phyloP scores from a whole-genome alignment of 2,329 filamentous ascomycete genomes.

The Cryphonectria naterciae region DNA sequence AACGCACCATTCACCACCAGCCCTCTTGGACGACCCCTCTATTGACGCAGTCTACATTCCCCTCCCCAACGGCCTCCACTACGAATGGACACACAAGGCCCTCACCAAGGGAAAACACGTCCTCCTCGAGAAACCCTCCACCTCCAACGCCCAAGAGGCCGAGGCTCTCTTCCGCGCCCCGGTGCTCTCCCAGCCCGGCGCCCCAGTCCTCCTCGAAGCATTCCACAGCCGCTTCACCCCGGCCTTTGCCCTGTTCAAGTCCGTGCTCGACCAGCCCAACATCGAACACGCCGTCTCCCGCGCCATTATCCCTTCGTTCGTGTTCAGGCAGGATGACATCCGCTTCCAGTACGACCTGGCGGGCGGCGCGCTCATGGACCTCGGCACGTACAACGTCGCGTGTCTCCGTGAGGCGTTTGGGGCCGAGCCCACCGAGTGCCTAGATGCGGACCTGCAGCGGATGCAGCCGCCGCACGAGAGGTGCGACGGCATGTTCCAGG shows the following conservation, averaged over 20 bases:
- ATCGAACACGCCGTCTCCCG: slow-evolving; percentile 41
- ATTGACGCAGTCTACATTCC: slow-evolving; percentile 57
- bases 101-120: slow-evolving; percentile 58
- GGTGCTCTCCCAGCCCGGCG: slow-evolving; percentile 37
- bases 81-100: slow-evolving; percentile 53
- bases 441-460: slow-evolving; percentile 36
- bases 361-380: slow-evolving; percentile 47
- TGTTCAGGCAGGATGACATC: slow-evolving; percentile 46
- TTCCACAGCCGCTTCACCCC: slow-evolving; percentile 58
- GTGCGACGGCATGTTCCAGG: slow-evolving; percentile 41
- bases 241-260: slow-evolving; percentile 47
- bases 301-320: slow-evolving; percentile 38
- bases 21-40: slow-evolving; percentile 44
- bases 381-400: slow-evolving; percentile 47
- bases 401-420: slow-evolving; percentile 45
- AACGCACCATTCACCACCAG: slow-evolving; percentile 31
- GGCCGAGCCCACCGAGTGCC: slow-evolving; percentile 44
- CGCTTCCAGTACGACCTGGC: slow-evolving; percentile 47
- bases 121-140: slow-evolving; percentile 57
- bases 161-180: slow-evolving; percentile 47
- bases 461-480: slow-evolving; percentile 37
- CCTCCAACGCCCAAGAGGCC: slow-evolving; percentile 51
- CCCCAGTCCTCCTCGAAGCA: slow-evolving; percentile 57
- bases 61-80: slow-evolving; percentile 48
- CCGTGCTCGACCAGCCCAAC: slow-evolving; percentile 42